These are phyloP conservation scores for Beauveria asiatica DNA, from an alignment of 2,329 filamentous ascomycete genomes.

Conservation along the genomic window DNA sequence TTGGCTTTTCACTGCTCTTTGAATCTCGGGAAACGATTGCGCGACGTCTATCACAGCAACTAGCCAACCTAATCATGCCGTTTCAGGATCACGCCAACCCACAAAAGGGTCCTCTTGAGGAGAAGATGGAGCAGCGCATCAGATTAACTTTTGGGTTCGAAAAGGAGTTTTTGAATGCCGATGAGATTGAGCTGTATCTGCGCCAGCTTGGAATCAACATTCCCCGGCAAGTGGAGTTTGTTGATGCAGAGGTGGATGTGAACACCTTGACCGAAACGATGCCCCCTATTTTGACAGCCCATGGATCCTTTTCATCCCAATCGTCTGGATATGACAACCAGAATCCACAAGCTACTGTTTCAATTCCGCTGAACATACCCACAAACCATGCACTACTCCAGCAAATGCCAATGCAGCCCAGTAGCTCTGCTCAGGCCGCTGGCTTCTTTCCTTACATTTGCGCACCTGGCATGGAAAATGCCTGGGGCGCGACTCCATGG, in stretches of 20 bases:
- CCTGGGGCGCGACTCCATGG: slow-evolving; percentile 15
- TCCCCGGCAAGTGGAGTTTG: slow-evolving; percentile 49
- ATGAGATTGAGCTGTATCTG: slow-evolving; percentile 70
- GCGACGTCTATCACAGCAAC: slow-evolving; percentile 25
- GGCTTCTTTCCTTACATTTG: slow-evolving; percentile 7
- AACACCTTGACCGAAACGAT: slow-evolving; percentile 24
- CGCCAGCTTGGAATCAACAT: slow-evolving; percentile 54
- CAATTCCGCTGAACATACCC: background rate
- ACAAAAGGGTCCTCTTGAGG: slow-evolving; percentile 6
- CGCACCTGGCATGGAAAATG: slow-evolving; percentile 1
- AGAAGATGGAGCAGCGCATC: slow-evolving; percentile 32
- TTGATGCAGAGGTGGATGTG: slow-evolving; percentile 48
- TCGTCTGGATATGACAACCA: slow-evolving; percentile 2
- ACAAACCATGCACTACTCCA: background rate
- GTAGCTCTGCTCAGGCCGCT: background rate
- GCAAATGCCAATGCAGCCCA: background rate
- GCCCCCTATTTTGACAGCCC: background rate
- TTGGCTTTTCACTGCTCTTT: slow-evolving; percentile 61
- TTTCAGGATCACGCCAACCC: slow-evolving; percentile 5
- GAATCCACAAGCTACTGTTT: background rate
- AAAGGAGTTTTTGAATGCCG: slow-evolving; percentile 67
- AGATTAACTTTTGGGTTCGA: slow-evolving; percentile 53
- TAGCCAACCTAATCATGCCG: slow-evolving; percentile 20
- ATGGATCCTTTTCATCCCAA: background rate
- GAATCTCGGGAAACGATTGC: slow-evolving; percentile 42